Evolutionary conservation across 177 flowering plant species (phyloP).

Genomic region (Vitis hybrid): DNA sequence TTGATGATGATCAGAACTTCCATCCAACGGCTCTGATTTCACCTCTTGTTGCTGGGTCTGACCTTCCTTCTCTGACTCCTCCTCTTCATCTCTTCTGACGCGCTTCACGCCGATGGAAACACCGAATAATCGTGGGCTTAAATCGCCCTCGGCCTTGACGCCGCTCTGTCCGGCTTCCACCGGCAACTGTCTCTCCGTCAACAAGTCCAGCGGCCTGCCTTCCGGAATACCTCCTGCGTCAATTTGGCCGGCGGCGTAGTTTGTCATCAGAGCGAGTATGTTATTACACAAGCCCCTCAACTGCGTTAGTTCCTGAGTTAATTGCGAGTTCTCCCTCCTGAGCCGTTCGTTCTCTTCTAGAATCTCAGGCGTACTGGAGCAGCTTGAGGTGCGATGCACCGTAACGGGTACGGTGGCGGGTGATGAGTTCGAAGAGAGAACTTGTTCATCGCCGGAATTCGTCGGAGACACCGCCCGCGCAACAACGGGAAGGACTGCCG

Average conservation of each 20-base stretch:
- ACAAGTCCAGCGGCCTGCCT: slow-evolving; percentile 27
- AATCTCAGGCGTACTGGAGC: slow-evolving; percentile 49
- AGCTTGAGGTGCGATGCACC: slow-evolving; percentile 23
- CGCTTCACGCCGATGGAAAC: slow-evolving; percentile 48
- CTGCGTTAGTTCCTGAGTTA: slow-evolving; percentile 51
- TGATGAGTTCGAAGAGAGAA: slow-evolving; percentile 61
- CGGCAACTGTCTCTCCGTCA: slow-evolving; percentile 27
- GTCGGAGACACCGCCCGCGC: slow-evolving; percentile 44
- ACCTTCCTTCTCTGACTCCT: not conserved
- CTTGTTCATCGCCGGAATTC: slow-evolving; percentile 81
- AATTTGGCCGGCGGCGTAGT: slow-evolving; percentile 35
- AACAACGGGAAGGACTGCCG: not conserved
- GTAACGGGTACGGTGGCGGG: slow-evolving; percentile 26
- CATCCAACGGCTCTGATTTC: slow-evolving; percentile 31
- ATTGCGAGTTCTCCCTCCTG: slow-evolving; percentile 46
- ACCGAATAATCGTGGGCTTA: slow-evolving; percentile 37
- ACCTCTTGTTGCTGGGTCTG: slow-evolving; percentile 10
- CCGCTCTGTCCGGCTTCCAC: not conserved
- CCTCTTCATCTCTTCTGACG: slow-evolving; percentile 24
- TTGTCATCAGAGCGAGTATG: slow-evolving; percentile 49
- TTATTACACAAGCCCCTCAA: slow-evolving; percentile 51
- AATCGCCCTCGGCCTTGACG: slow-evolving; percentile 18
- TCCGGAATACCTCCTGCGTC: slow-evolving; percentile 12
- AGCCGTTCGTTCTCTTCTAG: slow-evolving; percentile 69
- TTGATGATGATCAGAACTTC: slow-evolving; percentile 7